These are phyloP conservation scores for Trichoderma polysporum DNA, from an alignment of 2,329 filamentous ascomycete species.

Conservation along the genomic window DNA sequence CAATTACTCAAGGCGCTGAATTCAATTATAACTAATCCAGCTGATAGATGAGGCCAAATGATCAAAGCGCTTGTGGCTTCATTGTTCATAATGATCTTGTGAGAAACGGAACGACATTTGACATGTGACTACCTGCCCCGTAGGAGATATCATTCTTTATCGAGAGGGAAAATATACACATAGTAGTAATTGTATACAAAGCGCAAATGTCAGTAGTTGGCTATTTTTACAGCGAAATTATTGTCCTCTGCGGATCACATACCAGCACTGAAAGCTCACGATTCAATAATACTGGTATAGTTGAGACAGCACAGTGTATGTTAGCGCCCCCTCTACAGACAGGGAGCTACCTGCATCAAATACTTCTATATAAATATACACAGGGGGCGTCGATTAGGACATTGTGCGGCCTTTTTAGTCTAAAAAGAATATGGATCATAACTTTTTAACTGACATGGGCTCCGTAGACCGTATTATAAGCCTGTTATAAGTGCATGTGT, in stretches of 20 bases:
- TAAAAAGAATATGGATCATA: background rate
- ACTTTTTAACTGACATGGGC: too few species aligned
- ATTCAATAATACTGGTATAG: background rate
- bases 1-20: background rate
- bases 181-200: background rate
- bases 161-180: background rate
- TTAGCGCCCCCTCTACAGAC: background rate
- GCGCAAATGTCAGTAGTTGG: background rate
- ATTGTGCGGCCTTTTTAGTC: too few species aligned
- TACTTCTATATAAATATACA: background rate
- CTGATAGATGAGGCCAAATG: background rate
- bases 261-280: background rate
- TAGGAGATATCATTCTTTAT: background rate
- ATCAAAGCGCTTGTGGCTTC: background rate
- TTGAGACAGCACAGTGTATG: slow-evolving; percentile 5
- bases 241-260: background rate
- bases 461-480: too few species aligned
- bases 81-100: background rate
- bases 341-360: background rate
- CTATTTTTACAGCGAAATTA: background rate
- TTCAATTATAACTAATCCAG: background rate
- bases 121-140: slow-evolving; percentile 1
- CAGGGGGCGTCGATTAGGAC: background rate
- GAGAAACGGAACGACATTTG: background rate
- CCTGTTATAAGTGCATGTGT: too few species aligned